Base-by-base conservation (phyloP, 805 yeast genomes). In the Scheffersomyces ergatensis region DNA sequence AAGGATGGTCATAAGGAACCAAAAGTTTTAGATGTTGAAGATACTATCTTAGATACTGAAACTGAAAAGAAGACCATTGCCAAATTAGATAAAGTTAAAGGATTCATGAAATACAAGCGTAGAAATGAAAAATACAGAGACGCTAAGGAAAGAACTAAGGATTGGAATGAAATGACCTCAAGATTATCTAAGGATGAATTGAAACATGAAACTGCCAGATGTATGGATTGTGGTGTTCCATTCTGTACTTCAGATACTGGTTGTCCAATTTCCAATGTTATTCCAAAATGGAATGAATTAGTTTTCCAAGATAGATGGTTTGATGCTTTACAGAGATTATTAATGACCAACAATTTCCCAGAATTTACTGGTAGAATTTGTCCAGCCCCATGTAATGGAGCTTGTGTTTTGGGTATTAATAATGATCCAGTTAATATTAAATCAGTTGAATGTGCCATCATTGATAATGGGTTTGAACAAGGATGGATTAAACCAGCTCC, bases 211-310 rank as follows among this genome's bases (percentile, higher is more conserved):
- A 87, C 98, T 43, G 97, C 98, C 13, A 82, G 99, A 67, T 92
- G 99, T 77, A 92, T 93, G 96, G 98, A 92, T 69, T 92, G 99
- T 76, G 99, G 99, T 74, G 95, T 93, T 54, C 99, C 99, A 44
- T 92, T 92, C 80, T 92, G 99, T 76, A 95, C 92, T 58, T 85
- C 96, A 36, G 98, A 92, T 65, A 86, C 96, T 33, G 99, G 99
- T 45, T 92, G 99, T 72, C 99, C 99, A 39, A 85, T 92, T 51
- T 89, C 97, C 39, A 92, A 92, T 68, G 83, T 92, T 54, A 92
- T 92, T 72, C 99, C 99, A 48, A 90, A 92, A 69, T 93, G 97
- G 92, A 93, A 92, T 65, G 98, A 90, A 63, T 78, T 93, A 52
- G 96, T 92, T 15, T 92, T 89, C 80, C 80, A 89, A 65, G 92